phyloP scores from a whole-genome alignment of 768 basidiomycete species.

The Boletales sp. region DNA sequence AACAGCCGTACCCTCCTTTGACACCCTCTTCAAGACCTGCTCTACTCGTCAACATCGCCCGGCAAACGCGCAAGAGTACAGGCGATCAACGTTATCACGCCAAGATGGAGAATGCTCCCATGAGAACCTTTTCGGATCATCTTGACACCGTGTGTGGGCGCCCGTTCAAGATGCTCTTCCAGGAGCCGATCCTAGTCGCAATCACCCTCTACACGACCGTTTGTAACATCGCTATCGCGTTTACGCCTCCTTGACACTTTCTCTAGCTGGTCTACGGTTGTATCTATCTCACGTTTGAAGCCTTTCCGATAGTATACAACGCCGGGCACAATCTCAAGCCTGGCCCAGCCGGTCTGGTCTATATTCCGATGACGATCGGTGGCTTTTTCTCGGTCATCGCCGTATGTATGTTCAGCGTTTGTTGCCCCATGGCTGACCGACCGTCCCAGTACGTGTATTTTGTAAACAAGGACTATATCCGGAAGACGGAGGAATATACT shows the following conservation, averaged over 20 bases:
- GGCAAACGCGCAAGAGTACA: slow-evolving; percentile 47
- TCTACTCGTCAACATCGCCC: slow-evolving; percentile 51
- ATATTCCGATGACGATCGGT: slow-evolving; percentile 60
- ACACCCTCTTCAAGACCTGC: slow-evolving; percentile 41
- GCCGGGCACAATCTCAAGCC: slow-evolving; percentile 49
- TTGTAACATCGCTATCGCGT: slow-evolving; percentile 16
- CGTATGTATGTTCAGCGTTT: slow-evolving; percentile 36
- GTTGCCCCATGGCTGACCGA: neutral
- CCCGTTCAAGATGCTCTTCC: slow-evolving; percentile 62
- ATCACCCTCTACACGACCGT: slow-evolving; percentile 61
- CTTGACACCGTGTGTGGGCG: slow-evolving; percentile 46
- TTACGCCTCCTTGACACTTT: slow-evolving; percentile 3
- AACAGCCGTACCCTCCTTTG: slow-evolving; percentile 51
- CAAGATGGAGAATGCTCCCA: slow-evolving; percentile 43
- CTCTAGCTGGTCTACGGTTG: slow-evolving; percentile 59
- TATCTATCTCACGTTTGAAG: slow-evolving; percentile 58
- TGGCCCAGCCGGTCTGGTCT: slow-evolving; percentile 57
- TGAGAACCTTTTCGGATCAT: slow-evolving; percentile 39
- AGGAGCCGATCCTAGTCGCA: slow-evolving; percentile 62
- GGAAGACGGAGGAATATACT: slow-evolving; percentile 38
- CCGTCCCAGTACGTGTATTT: slow-evolving; percentile 41
- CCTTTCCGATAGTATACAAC: slow-evolving; percentile 57
- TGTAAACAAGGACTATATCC: slow-evolving; percentile 49
- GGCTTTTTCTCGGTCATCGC: slow-evolving; percentile 40
- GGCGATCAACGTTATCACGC: slow-evolving; percentile 51